These are phyloP conservation scores for Schizosaccharomyces cryophilus DNA, from an alignment of 805 yeast genomes.

Conservation along the genomic window DNA sequence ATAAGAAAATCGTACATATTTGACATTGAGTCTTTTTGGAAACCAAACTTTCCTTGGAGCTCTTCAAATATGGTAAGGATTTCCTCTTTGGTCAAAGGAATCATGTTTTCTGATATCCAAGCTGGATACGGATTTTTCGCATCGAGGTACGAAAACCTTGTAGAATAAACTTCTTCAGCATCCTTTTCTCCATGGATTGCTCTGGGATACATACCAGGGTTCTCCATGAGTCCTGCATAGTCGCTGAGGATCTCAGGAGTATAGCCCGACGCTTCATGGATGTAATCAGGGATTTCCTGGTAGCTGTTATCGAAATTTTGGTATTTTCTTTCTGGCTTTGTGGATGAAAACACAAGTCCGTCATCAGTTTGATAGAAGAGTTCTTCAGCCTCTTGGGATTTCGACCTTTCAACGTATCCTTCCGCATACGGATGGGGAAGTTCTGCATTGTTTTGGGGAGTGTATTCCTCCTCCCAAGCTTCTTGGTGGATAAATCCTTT, in stretches of 20 bases:
- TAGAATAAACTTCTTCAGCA: neutral
- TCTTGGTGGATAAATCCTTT: no score
- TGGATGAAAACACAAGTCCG: no score
- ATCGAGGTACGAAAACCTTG: neutral
- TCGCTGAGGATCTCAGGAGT: neutral
- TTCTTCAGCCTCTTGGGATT: no score
- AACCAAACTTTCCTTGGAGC: constrained; percentile 44
- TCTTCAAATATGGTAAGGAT: constrained; percentile 36
- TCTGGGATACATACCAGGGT: neutral
- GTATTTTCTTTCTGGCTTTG: no score
- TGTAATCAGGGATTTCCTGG: no score
- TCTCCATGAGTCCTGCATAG: neutral
- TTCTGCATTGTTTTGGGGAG: no score
- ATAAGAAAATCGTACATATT: constrained; percentile 67
- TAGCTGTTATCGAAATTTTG: no score
- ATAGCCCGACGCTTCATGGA: no score
- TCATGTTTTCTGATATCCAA: constrained; percentile 84
- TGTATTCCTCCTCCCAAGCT: no score
- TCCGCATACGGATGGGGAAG: no score
- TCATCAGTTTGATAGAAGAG: no score
- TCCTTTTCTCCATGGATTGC: neutral
- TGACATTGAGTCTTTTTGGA: constrained; percentile 50
- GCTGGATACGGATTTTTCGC: constrained; percentile 78
- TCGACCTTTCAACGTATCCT: no score
- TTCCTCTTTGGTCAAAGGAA: constrained; percentile 45